Percentiles rank a stretch among this genome's conserved stretches.
Conservation (phyloP, 176 grass and related monocot species). For the Zea luxurians region DNA sequence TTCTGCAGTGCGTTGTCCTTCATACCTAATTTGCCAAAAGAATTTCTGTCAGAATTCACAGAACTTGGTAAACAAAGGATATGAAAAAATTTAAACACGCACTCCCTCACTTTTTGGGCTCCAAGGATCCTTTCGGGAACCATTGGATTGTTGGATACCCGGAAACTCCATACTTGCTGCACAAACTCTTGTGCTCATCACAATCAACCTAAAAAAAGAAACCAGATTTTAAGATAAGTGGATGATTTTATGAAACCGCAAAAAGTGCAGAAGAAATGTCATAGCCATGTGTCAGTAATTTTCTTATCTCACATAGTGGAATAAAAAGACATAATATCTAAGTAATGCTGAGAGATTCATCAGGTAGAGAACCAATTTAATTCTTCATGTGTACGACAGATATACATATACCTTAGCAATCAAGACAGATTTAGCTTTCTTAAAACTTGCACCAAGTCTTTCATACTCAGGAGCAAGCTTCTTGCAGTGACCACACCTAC, state of each 20-base stretch:
- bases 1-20: conserved; percentile 76
- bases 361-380: not conserved
- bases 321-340: not conserved
- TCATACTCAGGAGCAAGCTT: conserved; percentile 97
- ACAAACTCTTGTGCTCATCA: conserved; percentile 84
- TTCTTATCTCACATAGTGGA: not conserved
- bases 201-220: conserved; percentile 64
- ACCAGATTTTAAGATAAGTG: conserved; percentile 3
- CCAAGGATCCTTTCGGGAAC: conserved; percentile 95
- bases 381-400: not conserved
- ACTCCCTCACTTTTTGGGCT: conserved; percentile 80
- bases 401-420: conserved; percentile 58
- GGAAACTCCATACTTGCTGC: conserved; percentile 96
- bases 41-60: not conserved
- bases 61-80: not conserved
- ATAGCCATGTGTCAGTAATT: conserved; percentile 19
- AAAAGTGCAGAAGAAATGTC: conserved; percentile 6
- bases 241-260: not conserved
- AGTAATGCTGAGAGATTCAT: not conserved
- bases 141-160: conserved; percentile 96
- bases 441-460: conserved; percentile 80
- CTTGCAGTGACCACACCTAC: conserved; percentile 91
- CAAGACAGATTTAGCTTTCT: conserved; percentile 81
- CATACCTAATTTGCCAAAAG: conserved; percentile 52
- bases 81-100: not conserved